Percentiles rank a stretch among this genome's conserved stretches.
phyloP scores from a whole-genome alignment of 805 yeast species.

The Zygosaccharomyces kombuchaensis region DNA sequence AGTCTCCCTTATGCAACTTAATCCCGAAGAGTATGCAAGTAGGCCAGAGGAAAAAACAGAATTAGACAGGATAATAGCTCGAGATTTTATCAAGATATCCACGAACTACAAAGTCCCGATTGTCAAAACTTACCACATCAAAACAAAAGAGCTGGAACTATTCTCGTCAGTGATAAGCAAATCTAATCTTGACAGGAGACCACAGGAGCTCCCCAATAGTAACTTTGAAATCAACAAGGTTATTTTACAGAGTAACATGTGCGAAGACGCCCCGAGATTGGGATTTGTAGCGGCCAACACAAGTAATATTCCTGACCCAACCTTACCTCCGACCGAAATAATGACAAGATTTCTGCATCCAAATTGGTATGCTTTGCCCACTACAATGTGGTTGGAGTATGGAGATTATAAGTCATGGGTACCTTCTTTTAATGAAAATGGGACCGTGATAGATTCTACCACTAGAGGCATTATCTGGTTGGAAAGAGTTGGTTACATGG shows the following conservation, averaged over 20 bases:
- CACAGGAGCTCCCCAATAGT: slow-evolving; percentile 61
- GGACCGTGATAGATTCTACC: slow-evolving; percentile 48
- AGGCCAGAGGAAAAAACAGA: slow-evolving; percentile 30
- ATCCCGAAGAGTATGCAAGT: slow-evolving; percentile 10
- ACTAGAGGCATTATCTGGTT: slow-evolving; percentile 51
- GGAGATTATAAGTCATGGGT: slow-evolving; percentile 54
- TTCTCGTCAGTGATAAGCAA: slow-evolving; percentile 69
- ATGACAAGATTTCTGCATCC: slow-evolving; percentile 54
- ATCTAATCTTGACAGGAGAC: slow-evolving; percentile 73
- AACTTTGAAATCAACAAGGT: slow-evolving; percentile 59
- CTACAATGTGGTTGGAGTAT: slow-evolving; percentile 60
- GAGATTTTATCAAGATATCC: slow-evolving; percentile 60
- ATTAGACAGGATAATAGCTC: slow-evolving; percentile 41
- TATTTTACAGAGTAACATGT: slow-evolving; percentile 45
- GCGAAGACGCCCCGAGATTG: slow-evolving; percentile 39
- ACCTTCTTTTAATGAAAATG: slow-evolving; percentile 59
- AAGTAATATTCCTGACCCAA: slow-evolving; percentile 46
- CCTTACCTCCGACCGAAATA: slow-evolving; percentile 49
- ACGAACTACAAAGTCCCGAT: slow-evolving; percentile 47
- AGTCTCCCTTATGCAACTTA: slow-evolving; percentile 20
- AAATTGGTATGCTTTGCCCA: slow-evolving; percentile 59
- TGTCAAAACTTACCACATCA: slow-evolving; percentile 61
- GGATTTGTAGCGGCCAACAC: slow-evolving; percentile 45
- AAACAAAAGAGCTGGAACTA: slow-evolving; percentile 66
- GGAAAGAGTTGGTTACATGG: slow-evolving; percentile 48